Conservation (phyloP, 2,329 filamentous ascomycete genomes). For the Arachnopeziza araneosa region DNA sequence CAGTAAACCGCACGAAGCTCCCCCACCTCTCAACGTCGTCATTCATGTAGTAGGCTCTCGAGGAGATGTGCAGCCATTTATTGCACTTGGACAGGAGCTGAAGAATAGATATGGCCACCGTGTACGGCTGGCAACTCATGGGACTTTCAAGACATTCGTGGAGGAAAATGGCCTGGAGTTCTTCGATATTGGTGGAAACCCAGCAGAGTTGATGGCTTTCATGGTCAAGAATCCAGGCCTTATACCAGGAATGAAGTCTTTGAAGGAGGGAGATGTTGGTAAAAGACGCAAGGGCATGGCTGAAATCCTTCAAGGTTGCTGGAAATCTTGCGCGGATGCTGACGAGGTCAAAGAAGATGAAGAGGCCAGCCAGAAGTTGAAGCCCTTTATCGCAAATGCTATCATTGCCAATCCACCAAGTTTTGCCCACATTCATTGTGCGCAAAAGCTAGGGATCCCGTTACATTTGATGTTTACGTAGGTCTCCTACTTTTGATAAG, state of each 20-base stretch:
- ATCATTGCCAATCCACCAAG: constrained; percentile 79
- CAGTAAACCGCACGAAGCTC: background rate
- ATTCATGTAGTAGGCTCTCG: constrained; percentile 79
- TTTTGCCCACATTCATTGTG: constrained; percentile 72
- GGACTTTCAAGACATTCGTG: constrained; percentile 69
- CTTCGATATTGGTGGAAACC: constrained; percentile 73
- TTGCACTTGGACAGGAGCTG: constrained; percentile 67
- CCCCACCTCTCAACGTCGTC: constrained; percentile 58
- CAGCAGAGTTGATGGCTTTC: constrained; percentile 48
- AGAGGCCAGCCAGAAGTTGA: constrained; percentile 29
- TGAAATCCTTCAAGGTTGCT: constrained; percentile 73
- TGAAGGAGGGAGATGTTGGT: constrained; percentile 69
- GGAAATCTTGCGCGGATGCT: constrained; percentile 74
- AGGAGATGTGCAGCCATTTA: constrained; percentile 74
- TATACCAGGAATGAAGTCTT: constrained; percentile 71
- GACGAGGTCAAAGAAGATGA: constrained; percentile 51
- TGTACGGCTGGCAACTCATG: constrained; percentile 72
- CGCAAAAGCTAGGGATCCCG: constrained; percentile 47
- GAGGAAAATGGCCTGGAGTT: constrained; percentile 68
- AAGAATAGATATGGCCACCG: constrained; percentile 65
- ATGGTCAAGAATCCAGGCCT: constrained; percentile 86
- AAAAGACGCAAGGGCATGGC: constrained; percentile 69
- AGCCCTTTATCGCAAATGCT: constrained; percentile 62
- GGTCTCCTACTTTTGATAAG: background rate
- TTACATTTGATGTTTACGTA: background rate